Evolutionary conservation across 768 basidiomycete genomes (phyloP), one percentile per base, ranked within the genome.

Genomic region (Butyriboletus loyo): DNA sequence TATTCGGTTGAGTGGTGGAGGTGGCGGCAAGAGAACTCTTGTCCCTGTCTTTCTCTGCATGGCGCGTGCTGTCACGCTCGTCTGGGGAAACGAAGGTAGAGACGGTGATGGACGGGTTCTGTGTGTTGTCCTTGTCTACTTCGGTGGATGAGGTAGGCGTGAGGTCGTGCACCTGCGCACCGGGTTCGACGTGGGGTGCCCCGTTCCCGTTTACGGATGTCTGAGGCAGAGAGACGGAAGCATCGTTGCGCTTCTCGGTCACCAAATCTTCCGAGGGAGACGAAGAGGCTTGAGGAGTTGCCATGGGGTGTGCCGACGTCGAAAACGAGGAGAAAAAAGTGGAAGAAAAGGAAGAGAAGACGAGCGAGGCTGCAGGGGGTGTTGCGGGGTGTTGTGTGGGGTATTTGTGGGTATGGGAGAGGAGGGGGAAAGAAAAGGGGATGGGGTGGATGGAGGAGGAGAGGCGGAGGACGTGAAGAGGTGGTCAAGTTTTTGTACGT

Each of bases 1-100:
- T 69, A 54, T 76, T 65, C 41, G 75, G 72, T 25, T 74, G 74
- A 9, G 69, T 78, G 43, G 73, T 65, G 1, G 74, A 73, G 39
- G 76, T 73, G 43, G 76, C 76, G 34, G 74, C 67, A 21, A 78
- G 66, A 8, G 77, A 78, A 50, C 67, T 75, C 63, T 76, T 77
- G 63, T 79, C 77, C 64, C 70, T 76, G 63, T 77, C 76, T 37
- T 65, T 69, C 24, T 75, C 71, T 55, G 50, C 49, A n/a, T 57
- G 56, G 54, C 66, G 70, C 21, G 65, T 50, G 39, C 58, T 68
- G 43, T 69, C 68, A 53, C 64, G 67, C 44, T 69, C 68, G 55
- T 64, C 68, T 55, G 69, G 67, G 24, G 61, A 64, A 49, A 63
- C 67, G 44, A 67, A 70, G 38, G 66, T 67, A 24, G 66, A 70